These are phyloP conservation scores for Caloboletus firmus DNA, from an alignment of 1,284 basidiomycete genomes.

Conservation along the genomic window DNA sequence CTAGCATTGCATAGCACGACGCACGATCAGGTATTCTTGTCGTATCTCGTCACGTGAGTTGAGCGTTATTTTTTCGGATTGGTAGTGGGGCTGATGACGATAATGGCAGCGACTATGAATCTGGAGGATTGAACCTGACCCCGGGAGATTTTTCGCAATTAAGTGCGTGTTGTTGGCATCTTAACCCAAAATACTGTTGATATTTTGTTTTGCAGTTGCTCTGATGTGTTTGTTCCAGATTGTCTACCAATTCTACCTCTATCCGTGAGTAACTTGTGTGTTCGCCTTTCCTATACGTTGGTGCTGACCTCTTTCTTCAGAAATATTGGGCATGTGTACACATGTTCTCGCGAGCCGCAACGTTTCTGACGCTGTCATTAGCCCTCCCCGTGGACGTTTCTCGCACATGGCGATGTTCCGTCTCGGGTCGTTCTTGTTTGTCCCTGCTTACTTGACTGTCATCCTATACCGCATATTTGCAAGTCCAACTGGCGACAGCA, in stretches of 20 bases:
- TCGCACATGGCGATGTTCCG: conserved; percentile 85
- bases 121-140: conserved; percentile 73
- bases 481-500: conserved; percentile 58
- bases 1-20: conserved; percentile 80
- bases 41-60: conserved; percentile 78
- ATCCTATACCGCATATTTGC: conserved; percentile 69
- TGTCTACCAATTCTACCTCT: conserved; percentile 81
- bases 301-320: conserved; percentile 29
- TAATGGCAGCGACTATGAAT: conserved; percentile 57
- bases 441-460: conserved; percentile 76
- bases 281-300: conserved; percentile 13
- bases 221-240: conserved; percentile 81
- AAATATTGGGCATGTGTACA: conserved; percentile 52
- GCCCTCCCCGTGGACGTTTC: conserved; percentile 73
- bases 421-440: conserved; percentile 72
- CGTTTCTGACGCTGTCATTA: conserved; percentile 27
- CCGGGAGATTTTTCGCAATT: conserved; percentile 82
- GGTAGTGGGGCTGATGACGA: background rate
- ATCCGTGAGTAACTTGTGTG: conserved; percentile 60
- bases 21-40: conserved; percentile 82
- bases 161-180: conserved; percentile 51
- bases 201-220: conserved; percentile 50
- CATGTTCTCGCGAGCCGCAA: conserved; percentile 4
- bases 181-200: background rate
- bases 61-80: background rate